Conservation (phyloP, 768 basidiomycete species). For the Lyophyllum semitale region DNA sequence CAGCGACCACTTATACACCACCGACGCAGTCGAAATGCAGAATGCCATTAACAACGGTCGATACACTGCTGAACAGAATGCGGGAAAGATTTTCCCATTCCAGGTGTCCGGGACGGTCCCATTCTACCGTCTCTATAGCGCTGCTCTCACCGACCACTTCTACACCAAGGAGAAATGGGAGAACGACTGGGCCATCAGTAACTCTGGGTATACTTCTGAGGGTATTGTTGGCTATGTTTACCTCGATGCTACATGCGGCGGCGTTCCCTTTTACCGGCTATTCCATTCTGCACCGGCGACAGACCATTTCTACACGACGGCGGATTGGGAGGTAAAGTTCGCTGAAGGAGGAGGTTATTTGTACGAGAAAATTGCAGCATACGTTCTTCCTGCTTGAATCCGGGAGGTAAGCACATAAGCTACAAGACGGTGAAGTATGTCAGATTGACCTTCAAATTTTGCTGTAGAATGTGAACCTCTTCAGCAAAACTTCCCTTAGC, state of each 20-base stretch:
- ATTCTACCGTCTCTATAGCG: not conserved
- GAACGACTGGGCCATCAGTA: not conserved
- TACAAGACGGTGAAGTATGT: no score
- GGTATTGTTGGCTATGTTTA: no score
- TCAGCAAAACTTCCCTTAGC: no score
- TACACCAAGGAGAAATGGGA: not conserved
- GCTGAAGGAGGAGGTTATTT: not conserved
- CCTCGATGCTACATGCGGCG: not conserved
- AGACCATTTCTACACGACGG: not conserved
- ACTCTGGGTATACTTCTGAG: not conserved
- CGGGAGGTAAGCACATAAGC: no score
- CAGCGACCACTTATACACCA: constrained; percentile 1
- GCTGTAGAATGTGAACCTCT: no score
- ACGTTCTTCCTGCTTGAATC: not conserved
- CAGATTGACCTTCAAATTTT: no score
- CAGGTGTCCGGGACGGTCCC: not conserved
- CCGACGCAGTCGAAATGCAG: not conserved
- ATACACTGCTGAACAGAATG: not conserved
- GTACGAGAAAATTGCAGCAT: not conserved
- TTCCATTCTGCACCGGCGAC: not conserved
- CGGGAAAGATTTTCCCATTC: not conserved
- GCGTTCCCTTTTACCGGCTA: not conserved
- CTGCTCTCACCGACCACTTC: not conserved
- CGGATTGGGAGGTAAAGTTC: not conserved
- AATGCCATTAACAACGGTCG: not conserved